These are phyloP conservation scores for Nicotiana otophora DNA, from an alignment of 257 asterid species.

Conservation along the genomic window DNA sequence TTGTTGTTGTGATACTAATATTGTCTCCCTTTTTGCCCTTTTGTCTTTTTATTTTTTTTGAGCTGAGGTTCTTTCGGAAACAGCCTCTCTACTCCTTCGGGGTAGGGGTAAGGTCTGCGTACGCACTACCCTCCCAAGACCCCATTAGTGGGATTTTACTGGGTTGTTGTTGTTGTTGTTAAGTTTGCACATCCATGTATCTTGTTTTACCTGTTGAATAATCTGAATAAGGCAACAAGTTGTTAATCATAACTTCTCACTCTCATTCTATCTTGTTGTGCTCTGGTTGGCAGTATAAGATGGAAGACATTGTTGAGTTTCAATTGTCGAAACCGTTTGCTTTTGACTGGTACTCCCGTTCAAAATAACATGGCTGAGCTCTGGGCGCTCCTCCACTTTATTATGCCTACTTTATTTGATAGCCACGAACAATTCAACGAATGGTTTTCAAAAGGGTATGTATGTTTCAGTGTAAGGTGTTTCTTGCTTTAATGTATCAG, in stretches of 20 bases:
- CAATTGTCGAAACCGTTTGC: conserved; percentile 96
- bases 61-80: too few species aligned
- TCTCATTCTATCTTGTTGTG: conserved; percentile 21
- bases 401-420: conserved; percentile 96
- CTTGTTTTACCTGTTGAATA: background rate
- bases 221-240: background rate
- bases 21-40: too few species aligned
- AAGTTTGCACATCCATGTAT: conserved; percentile 2
- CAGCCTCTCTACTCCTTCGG: too few species aligned
- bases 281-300: conserved; percentile 74
- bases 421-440: conserved; percentile 98
- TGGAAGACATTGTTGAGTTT: conserved; percentile 98
- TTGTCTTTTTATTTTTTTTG: too few species aligned
- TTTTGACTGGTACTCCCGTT: conserved; percentile 95
- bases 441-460: conserved; percentile 99
- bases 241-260: background rate
- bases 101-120: too few species aligned
- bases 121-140: too few species aligned
- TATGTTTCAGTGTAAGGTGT: conserved; percentile 7
- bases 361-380: conserved; percentile 99
- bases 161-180: too few species aligned
- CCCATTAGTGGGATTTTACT: too few species aligned
- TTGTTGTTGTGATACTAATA: too few species aligned
- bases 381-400: conserved; percentile 96
- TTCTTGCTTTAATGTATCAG: conserved; percentile 6